A percentile compares a stretch with the other conserved stretches of the same genome.
Evolutionary conservation across 2,329 filamentous ascomycete genomes (phyloP).

Genomic region (Phaeosphaeriaceae sp.): DNA sequence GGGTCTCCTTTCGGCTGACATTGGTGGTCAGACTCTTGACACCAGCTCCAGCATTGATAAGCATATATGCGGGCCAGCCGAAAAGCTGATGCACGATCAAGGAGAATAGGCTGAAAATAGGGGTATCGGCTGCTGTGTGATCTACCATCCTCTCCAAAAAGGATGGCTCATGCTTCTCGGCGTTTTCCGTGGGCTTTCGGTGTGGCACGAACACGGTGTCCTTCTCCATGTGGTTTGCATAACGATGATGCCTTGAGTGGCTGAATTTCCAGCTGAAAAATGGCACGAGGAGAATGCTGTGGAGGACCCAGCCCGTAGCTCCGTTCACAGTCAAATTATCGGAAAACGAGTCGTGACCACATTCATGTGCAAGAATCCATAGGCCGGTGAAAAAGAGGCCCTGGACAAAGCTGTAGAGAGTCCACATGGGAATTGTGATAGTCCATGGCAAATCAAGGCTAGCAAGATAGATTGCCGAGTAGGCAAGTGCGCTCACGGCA

Average conservation of each 20-base stretch:
- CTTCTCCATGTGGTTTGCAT: slow-evolving; percentile 70
- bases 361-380: slow-evolving; percentile 72
- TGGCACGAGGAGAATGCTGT: slow-evolving; percentile 70
- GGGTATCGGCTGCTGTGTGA: slow-evolving; percentile 63
- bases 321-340: slow-evolving; percentile 63
- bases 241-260: slow-evolving; percentile 73
- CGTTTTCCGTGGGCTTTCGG: slow-evolving; percentile 16
- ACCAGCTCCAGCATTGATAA: slow-evolving; percentile 58
- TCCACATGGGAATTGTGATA: slow-evolving; percentile 51
- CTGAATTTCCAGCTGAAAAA: slow-evolving; percentile 77
- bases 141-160: slow-evolving; percentile 42
- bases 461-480: slow-evolving; percentile 18
- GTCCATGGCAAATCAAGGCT: slow-evolving; percentile 19
- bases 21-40: slow-evolving; percentile 22
- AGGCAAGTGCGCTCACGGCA: slow-evolving; percentile 24
- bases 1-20: slow-evolving; percentile 8
- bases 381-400: slow-evolving; percentile 71
- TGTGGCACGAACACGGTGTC: slow-evolving; percentile 56
- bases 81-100: slow-evolving; percentile 68
- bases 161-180: slow-evolving; percentile 10
- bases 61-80: slow-evolving; percentile 69
- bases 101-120: slow-evolving; percentile 60
- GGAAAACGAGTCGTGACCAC: slow-evolving; percentile 73
- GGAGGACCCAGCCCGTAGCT: slow-evolving; percentile 67
- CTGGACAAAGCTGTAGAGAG: slow-evolving; percentile 67